Percentiles rank a stretch among this genome's conserved stretches.
These are phyloP conservation scores for Colletotrichum sp. DNA, from an alignment of 2,329 filamentous ascomycete genomes.

Conservation along the genomic window DNA sequence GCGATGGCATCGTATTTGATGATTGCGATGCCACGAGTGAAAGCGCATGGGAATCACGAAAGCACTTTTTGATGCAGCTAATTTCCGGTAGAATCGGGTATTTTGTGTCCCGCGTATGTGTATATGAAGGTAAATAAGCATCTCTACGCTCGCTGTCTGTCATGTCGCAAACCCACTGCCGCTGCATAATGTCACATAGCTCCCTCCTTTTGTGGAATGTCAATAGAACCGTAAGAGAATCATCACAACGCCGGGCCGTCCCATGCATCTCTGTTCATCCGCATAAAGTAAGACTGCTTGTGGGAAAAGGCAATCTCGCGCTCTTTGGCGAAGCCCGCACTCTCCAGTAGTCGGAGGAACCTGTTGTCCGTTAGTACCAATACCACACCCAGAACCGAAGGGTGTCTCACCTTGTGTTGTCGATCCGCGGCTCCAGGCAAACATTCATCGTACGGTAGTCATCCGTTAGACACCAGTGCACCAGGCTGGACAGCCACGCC, in stretches of 20 bases:
- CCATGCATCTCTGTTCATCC: slow-evolving; percentile 81
- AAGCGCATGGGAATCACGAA: background rate
- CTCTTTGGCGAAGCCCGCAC: slow-evolving; percentile 83
- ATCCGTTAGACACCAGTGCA: slow-evolving; percentile 83
- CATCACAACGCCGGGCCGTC: slow-evolving; percentile 66
- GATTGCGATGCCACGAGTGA: background rate
- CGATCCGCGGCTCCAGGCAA: slow-evolving; percentile 86
- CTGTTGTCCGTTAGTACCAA: slow-evolving; percentile 21
- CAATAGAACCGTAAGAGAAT: background rate
- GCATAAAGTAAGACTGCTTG: slow-evolving; percentile 89
- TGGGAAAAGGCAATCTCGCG: slow-evolving; percentile 87
- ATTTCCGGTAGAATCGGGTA: background rate
- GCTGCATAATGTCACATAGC: background rate
- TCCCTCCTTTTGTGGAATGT: background rate
- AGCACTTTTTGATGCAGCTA: background rate
- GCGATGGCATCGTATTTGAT: background rate
- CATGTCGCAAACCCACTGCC: background rate
- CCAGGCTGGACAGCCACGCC: slow-evolving; percentile 81
- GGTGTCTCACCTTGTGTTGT: slow-evolving; percentile 78
- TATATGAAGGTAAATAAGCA: background rate
- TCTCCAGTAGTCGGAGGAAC: slow-evolving; percentile 66
- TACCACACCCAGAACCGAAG: no score
- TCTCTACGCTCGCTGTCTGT: background rate
- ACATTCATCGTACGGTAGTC: slow-evolving; percentile 84
- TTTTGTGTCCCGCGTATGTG: background rate